These are phyloP conservation scores for Starmera quercuum DNA, from an alignment of 805 yeast species.

Conservation along the genomic window DNA sequence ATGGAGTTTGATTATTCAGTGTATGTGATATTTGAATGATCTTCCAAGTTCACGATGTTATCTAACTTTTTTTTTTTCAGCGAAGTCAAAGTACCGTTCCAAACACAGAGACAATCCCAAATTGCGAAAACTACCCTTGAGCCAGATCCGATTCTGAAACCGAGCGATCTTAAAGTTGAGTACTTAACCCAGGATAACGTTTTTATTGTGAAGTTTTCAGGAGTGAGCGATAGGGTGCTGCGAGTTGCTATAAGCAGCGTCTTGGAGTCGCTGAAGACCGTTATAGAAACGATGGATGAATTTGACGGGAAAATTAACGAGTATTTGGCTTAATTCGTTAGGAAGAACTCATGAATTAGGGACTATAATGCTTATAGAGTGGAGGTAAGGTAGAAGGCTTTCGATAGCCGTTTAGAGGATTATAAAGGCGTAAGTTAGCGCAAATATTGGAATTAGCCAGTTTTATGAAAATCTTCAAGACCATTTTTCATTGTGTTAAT, in stretches of 20 bases:
- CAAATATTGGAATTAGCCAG: too few relatives aligned
- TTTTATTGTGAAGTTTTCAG: conserved; percentile 44
- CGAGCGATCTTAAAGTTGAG: conserved; percentile 49
- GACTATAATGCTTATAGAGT: too few relatives aligned
- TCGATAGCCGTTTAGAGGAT: too few relatives aligned
- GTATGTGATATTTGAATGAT: conserved; percentile 8
- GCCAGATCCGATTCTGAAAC: conserved; percentile 80
- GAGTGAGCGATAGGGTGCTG: conserved; percentile 64
- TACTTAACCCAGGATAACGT: conserved; percentile 28
- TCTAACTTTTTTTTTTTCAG: conserved; percentile 13
- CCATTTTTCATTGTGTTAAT: too few relatives aligned
- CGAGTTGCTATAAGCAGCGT: conserved; percentile 81
- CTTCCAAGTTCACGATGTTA: not conserved
- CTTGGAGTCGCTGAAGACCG: conserved; percentile 67
- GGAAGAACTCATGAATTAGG: too few relatives aligned
- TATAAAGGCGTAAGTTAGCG: too few relatives aligned
- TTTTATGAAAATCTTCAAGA: too few relatives aligned
- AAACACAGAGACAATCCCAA: conserved; percentile 45
- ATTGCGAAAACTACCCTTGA: conserved; percentile 54
- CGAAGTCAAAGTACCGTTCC: conserved; percentile 57
- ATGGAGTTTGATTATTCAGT: conserved; percentile 12
- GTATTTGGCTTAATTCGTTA: too few relatives aligned
- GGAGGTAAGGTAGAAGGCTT: too few relatives aligned
- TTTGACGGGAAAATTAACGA: conserved; percentile 28
- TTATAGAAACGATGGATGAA: conserved; percentile 74